Evolutionary conservation across 1,284 basidiomycete genomes (phyloP).

Genomic region (Stygiomarasmius scandens): DNA sequence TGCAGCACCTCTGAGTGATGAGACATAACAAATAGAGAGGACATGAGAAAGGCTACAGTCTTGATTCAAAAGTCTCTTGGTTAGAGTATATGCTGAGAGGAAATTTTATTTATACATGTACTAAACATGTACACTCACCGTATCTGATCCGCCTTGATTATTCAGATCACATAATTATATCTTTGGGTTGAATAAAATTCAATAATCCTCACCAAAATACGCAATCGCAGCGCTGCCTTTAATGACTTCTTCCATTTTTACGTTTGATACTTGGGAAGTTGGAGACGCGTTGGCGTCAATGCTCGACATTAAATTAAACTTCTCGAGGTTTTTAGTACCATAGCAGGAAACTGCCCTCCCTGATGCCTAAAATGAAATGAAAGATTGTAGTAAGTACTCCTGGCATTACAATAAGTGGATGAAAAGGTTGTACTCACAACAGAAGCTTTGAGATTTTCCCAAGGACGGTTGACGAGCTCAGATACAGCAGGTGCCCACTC

Average conservation of each 20-base stretch:
- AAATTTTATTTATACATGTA: not conserved
- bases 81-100: too few relatives aligned
- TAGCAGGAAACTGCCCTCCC: slow-evolving; percentile 20
- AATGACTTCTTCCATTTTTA: slow-evolving; percentile 20
- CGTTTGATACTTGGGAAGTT: not conserved
- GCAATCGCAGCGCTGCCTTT: slow-evolving; percentile 23
- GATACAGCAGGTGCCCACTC: slow-evolving; percentile 17
- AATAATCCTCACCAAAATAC: slow-evolving; percentile 16
- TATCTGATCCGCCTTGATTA: slow-evolving; percentile 31
- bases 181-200: too few relatives aligned
- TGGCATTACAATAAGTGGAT: too few relatives aligned
- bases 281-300: not conserved
- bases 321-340: slow-evolving; percentile 19
- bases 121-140: slow-evolving; percentile 20
- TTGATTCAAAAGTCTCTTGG: slow-evolving; percentile 6
- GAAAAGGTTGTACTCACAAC: slow-evolving; percentile 16
- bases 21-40: slow-evolving; percentile 31
- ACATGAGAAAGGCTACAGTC: slow-evolving; percentile 24
- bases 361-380: too few relatives aligned
- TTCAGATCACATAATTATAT: too few relatives aligned
- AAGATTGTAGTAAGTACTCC: too few relatives aligned
- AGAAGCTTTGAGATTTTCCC: slow-evolving; percentile 18
- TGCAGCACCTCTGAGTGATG: slow-evolving; percentile 31
- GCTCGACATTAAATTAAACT: slow-evolving; percentile 2
- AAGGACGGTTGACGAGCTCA: slow-evolving; percentile 23